Percentiles rank a stretch among this genome's conserved stretches.
Evolutionary conservation across 2,329 filamentous ascomycete species (phyloP).

Genomic region (Geosmithia putterillii): DNA sequence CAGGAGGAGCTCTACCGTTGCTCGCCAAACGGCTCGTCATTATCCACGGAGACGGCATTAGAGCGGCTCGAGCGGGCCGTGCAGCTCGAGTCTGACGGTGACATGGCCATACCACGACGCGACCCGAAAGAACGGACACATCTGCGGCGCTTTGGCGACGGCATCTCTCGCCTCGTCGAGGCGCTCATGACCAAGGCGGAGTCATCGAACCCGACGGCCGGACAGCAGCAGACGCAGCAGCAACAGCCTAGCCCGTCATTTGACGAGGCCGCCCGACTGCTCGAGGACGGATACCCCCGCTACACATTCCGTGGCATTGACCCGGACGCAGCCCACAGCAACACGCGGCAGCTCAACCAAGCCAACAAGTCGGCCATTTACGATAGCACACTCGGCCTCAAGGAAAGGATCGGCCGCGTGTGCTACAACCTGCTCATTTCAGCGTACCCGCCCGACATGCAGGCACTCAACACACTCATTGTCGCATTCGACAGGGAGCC

Average conservation of each 20-base stretch:
- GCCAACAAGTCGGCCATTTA: conserved; percentile 15
- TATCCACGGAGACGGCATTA: conserved; percentile 14
- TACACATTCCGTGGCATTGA: conserved; percentile 17
- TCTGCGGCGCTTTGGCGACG: conserved; percentile 12
- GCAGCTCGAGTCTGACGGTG: conserved; percentile 12
- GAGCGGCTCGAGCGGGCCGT: conserved; percentile 16
- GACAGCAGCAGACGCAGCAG: conserved; percentile 2
- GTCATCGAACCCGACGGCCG: too few species aligned
- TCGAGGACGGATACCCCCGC: conserved; percentile 3
- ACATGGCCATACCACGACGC: conserved; percentile 8
- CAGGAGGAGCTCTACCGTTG: conserved; percentile 16
- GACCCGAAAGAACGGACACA: conserved; percentile 12
- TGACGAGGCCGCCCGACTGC: conserved; percentile 14
- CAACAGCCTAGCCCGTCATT: conserved; percentile 13
- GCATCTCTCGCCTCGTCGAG: conserved; percentile 13
- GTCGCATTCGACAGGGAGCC: conserved; percentile 46
- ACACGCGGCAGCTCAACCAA: conserved; percentile 14
- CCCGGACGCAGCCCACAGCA: conserved; percentile 9
- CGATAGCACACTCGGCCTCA: conserved; percentile 10
- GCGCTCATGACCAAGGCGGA: conserved; percentile 14
- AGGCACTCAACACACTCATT: conserved; percentile 61
- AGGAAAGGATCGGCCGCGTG: conserved; percentile 25
- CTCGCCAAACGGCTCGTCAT: too few species aligned
- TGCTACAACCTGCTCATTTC: conserved; percentile 57
- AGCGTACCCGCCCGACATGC: conserved; percentile 47